Conservation (phyloP, 306 rosid species). For the Medicago truncatula region MtrunA17r5.0-ANR NC_053048.1:53186001-53186500, state of each 20-base stretch:
- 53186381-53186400: slow-evolving; percentile 96
- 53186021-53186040: background rate
- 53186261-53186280: background rate
- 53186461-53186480: slow-evolving; percentile 98
- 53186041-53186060: background rate
- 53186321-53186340: slow-evolving; percentile 86
- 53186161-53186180: slow-evolving; percentile 96
- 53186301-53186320: slow-evolving; percentile 55
- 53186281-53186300: background rate
- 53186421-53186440: slow-evolving; percentile 94
- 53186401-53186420: slow-evolving; percentile 98
- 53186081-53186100: background rate
- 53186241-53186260: slow-evolving; percentile 11
- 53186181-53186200: slow-evolving; percentile 94
- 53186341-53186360: slow-evolving; percentile 84
- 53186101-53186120: slow-evolving; percentile 12
- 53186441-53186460: slow-evolving; percentile 81
- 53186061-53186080: background rate
- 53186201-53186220: slow-evolving; percentile 93
- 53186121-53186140: background rate
- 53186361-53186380: slow-evolving; percentile 93
- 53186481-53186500: slow-evolving; percentile 57
- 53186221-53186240: slow-evolving; percentile 64
- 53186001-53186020: background rate
- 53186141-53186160: slow-evolving; percentile 87